phyloP scores from a whole-genome alignment of 1,139 yeast species.

The Pichia sp. region DNA sequence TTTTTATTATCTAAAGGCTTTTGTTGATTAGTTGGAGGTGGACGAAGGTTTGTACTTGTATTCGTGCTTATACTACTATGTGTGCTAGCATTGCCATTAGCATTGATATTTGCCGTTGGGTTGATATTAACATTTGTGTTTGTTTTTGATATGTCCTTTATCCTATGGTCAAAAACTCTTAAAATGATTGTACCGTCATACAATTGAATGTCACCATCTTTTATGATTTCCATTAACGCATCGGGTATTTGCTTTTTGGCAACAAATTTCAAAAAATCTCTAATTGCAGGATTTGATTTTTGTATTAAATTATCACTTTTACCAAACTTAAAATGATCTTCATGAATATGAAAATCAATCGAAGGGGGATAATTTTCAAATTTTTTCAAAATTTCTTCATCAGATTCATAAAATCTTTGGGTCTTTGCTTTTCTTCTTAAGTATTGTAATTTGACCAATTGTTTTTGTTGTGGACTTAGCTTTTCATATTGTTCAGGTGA shows the following conservation, averaged over 20 bases:
- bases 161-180: conserved; percentile 73
- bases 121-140: neutral
- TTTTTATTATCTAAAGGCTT: neutral
- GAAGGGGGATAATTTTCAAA: conserved; percentile 77
- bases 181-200: conserved; percentile 87
- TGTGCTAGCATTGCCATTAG: neutral
- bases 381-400: conserved; percentile 69
- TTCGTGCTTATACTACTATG: neutral
- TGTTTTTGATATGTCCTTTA: conserved; percentile 18
- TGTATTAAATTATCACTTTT: conserved; percentile 76
- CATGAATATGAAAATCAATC: conserved; percentile 81
- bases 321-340: conserved; percentile 79
- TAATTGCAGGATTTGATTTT: conserved; percentile 70
- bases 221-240: conserved; percentile 79
- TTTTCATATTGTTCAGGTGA: conserved; percentile 32
- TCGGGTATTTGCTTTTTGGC: conserved; percentile 81
- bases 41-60: neutral
- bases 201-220: conserved; percentile 74
- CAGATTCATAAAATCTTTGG: conserved; percentile 61
- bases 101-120: neutral
- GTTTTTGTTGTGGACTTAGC: conserved; percentile 36
- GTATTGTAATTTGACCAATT: conserved; percentile 38
- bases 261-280: conserved; percentile 71
- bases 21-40: neutral
- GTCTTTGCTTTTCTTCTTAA: conserved; percentile 40